Base-by-base conservation (phyloP, 129 eudicot species). In the Helichrysum umbraculigerum region DNA sequence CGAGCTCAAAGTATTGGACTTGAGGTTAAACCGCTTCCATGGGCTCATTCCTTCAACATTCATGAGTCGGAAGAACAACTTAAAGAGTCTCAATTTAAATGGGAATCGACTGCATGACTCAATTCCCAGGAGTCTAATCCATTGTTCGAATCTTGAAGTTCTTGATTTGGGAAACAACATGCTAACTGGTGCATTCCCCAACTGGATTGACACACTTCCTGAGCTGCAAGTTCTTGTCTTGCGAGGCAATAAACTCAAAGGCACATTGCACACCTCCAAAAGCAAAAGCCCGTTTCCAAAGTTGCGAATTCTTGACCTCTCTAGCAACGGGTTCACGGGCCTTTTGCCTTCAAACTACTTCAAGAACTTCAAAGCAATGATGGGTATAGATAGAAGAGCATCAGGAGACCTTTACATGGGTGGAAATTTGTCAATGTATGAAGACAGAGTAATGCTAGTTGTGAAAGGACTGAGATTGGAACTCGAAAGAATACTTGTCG, bases 181-280 rank as follows among this genome's bases (percentile, higher is more conserved):
- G 78, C 7, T 85, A 57, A 68, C 30, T 8, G 86, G 79, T 15
- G 50, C 16, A 54, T 81, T 85, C 47, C 86, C 86, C 0, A 22
- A 56, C 8, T 74, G 73, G 88, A 19, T 85, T 20, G 83, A 76
- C n/a, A 35, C 74, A 2, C 83, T 81, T 63, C 83, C 86, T 3
- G 63, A 69, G 64, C 75, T 78, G n/a, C 67, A 85, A 34, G 86
- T 85, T 42, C 83, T 85, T 22, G 73, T 81, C 56, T 81, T 85
- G 57, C 56, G 76, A 32, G 79, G 81, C 20, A 85, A 85, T 64
- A 74, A 70, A 54, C 60, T 85, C 64, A 47, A 66, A 1, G 88
- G 86, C 61, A 32, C 76, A 4, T 15, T 85, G 22, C 70, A 20
- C 0, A 22, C 10, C 9, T 70, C 86, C 56, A 70, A 42, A 68